Evolutionary conservation across 1,284 basidiomycete genomes (phyloP), one percentile per base, ranked within the genome.

Genomic region (Pseudozyma thailandica): DNA sequence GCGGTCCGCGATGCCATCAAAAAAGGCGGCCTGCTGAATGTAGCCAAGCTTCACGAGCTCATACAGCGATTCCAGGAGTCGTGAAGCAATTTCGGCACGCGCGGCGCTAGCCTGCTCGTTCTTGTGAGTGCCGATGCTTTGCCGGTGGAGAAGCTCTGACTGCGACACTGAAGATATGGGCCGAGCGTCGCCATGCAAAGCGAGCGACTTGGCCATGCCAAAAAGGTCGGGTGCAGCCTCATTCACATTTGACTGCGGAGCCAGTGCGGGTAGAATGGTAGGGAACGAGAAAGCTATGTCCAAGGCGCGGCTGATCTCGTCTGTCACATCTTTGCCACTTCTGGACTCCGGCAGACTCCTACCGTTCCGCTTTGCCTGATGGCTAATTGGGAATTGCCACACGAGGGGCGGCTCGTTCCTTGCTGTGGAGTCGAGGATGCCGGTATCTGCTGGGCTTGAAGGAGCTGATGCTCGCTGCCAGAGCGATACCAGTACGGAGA

Each of bases 281-380:
- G 62, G 50, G 18, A 72, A 72, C 4, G 69, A 72, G 27, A 66
- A 55, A 13, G 58, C 69, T 12, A 72, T 38, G n/a, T 72, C 62
- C 33, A 72, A 20, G 23, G 62, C 62, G 16, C 58, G 30, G 10
- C 39, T 58, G 25, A 72, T 50, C 20, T 66, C 53, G 49, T 55
- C 69, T 7, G 48, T 55, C 7, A 42, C 33, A 21, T 48, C 45
- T 6, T 30, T 21, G n/a, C 15, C 27, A 25, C 16, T 16, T 15
- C 35, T 1, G 4, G 25, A 13, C 20, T 26, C 52, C n/a, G 20
- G 15, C 4, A 23, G 15, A 2, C 10, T 15, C 12, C 63, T 31
- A 10, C 48, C 43, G 10, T 28, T 41, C 16, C 6, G 37, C 12
- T 25, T 46, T n/a, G 28, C 21, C 13, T 25, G 10, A 21, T 56